Conservation (phyloP, 208 protist species). For the Crithidia bombi region DNA sequence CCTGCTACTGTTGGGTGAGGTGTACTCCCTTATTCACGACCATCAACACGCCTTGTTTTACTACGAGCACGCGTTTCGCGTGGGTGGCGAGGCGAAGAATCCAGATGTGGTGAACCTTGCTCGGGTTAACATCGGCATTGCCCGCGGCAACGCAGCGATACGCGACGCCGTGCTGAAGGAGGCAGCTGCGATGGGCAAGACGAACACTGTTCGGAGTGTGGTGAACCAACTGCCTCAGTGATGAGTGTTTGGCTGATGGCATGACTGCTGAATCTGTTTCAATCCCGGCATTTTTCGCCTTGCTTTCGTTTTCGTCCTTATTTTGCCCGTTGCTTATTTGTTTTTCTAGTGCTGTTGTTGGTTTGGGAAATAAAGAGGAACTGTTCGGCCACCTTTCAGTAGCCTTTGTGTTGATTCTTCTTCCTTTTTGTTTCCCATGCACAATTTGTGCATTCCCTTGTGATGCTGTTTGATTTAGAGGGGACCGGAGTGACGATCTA, state of each 20-base stretch:
- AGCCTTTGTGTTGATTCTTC: too few species aligned
- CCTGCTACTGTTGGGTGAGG: conserved; percentile 83
- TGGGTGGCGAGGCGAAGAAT: conserved; percentile 78
- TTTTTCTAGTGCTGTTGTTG: conserved; percentile 8
- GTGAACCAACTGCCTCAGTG: conserved; percentile 61
- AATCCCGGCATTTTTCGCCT: too few species aligned
- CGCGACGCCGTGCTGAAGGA: conserved; percentile 65
- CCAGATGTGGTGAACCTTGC: conserved; percentile 76
- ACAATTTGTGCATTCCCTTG: too few species aligned
- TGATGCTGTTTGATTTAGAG: too few species aligned
- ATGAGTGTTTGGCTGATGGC: background rate
- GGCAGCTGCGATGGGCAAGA: conserved; percentile 64
- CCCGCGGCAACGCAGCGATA: conserved; percentile 67
- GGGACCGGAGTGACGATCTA: too few species aligned
- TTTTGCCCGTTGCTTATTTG: conserved; percentile 20
- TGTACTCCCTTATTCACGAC: conserved; percentile 87
- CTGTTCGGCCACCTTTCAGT: background rate
- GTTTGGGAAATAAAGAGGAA: background rate
- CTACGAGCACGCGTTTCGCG: conserved; percentile 86
- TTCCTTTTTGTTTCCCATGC: background rate
- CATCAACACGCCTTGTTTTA: conserved; percentile 89
- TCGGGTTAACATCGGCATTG: conserved; percentile 83
- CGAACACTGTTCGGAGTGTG: conserved; percentile 58
- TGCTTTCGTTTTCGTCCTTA: too few species aligned
- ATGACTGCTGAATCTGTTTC: too few species aligned